These are phyloP conservation scores for Jaminaea rosea DNA, from an alignment of 1,284 basidiomycete genomes.

Conservation along the genomic window DNA sequence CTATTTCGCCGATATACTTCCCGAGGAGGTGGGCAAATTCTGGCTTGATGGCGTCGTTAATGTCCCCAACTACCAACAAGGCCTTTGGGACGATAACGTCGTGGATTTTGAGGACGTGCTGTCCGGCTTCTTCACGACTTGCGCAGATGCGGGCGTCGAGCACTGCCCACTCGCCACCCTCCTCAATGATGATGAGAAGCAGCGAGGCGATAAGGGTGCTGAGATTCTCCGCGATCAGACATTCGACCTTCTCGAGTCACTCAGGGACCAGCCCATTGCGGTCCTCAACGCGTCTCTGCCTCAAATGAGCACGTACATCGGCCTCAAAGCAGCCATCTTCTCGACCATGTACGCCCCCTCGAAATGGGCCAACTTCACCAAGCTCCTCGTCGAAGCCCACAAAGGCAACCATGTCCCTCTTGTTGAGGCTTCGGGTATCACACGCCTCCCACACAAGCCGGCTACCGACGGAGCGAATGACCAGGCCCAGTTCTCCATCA, in stretches of 20 bases:
- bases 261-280: conserved; percentile 18
- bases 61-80: conserved; percentile 19
- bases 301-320: conserved; percentile 20
- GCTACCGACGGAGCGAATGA: background rate
- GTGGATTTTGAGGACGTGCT: conserved; percentile 19
- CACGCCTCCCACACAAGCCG: background rate
- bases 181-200: background rate
- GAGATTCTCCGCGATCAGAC: conserved; percentile 7
- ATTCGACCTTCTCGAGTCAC: conserved; percentile 14
- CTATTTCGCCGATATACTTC: conserved; percentile 26
- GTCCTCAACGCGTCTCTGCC: conserved; percentile 16
- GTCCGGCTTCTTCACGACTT: conserved; percentile 18
- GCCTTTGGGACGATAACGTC: conserved; percentile 17
- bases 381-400: conserved; percentile 12
- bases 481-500: conserved; percentile 11
- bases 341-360: conserved; percentile 17
- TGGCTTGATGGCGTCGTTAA: conserved; percentile 30
- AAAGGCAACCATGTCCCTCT: too few species aligned
- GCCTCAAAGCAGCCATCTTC: conserved; percentile 17
- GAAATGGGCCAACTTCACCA: conserved; percentile 17
- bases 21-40: conserved; percentile 20
- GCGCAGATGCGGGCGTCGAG: conserved; percentile 17
- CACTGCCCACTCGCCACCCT: conserved; percentile 15
- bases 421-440: conserved; percentile 4
- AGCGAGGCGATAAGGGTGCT: conserved; percentile 11